Evolutionary conservation across 108 stramenopile genomes (phyloP).

Genomic region (Nitzschia sp.): DNA sequence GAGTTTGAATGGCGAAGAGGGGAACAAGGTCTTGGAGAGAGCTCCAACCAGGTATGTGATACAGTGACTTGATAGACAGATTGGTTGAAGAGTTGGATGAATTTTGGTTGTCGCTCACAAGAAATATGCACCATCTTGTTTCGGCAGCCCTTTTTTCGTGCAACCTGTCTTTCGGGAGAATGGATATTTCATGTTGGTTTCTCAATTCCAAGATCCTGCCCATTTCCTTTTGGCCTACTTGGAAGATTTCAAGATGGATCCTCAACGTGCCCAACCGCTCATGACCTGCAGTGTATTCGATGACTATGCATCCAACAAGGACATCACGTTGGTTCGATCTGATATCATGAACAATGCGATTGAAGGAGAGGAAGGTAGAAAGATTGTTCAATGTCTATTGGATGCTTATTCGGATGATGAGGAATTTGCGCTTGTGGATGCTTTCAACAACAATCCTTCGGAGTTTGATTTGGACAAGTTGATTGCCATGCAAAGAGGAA

Average conservation of each 20-base stretch:
- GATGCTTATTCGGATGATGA: constrained; percentile 60
- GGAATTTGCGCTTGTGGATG: constrained; percentile 52
- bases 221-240: constrained; percentile 79
- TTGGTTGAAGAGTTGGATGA: too few species aligned
- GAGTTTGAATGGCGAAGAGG: constrained; percentile 41
- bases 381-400: constrained; percentile 53
- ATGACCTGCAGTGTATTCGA: constrained; percentile 77
- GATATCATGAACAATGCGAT: constrained; percentile 78
- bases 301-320: constrained; percentile 60
- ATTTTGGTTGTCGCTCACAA: too few species aligned
- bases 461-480: constrained; percentile 75
- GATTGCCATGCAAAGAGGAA: constrained; percentile 53
- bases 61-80: neutral
- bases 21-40: constrained; percentile 44
- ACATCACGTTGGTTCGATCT: constrained; percentile 64
- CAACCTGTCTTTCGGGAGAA: constrained; percentile 84
- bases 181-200: constrained; percentile 78
- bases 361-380: constrained; percentile 67
- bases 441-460: constrained; percentile 73
- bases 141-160: constrained; percentile 68
- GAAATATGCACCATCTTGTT: constrained; percentile 3
- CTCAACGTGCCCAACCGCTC: constrained; percentile 69
- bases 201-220: constrained; percentile 73
- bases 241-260: constrained; percentile 88
- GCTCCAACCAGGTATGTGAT: constrained; percentile 48